A percentile compares a stretch with the other conserved stretches of the same genome.
Conservation (phyloP, 2,329 filamentous ascomycete species). For the Aureobasidium sp. region DNA sequence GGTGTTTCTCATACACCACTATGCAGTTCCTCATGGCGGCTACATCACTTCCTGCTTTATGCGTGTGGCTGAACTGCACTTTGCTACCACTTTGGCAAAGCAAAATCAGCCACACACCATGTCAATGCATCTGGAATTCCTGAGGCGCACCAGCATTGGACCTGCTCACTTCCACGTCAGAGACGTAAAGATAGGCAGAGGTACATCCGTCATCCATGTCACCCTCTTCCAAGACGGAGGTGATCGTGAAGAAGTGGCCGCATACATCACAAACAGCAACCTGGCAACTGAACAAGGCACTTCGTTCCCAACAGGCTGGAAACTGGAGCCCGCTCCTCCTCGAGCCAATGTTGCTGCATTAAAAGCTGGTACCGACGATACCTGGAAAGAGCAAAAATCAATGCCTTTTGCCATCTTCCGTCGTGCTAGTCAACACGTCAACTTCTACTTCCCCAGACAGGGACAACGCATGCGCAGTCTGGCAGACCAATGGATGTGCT, state of each 20-base stretch:
- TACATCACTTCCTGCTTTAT: slow-evolving; percentile 60
- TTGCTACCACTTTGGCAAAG: slow-evolving; percentile 49
- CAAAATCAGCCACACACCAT: slow-evolving; percentile 58
- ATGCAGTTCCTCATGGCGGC: slow-evolving; percentile 62
- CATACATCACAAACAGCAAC: slow-evolving; percentile 60
- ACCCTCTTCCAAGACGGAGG: slow-evolving; percentile 45
- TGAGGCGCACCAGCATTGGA: slow-evolving; percentile 55
- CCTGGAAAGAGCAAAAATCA: slow-evolving; percentile 41
- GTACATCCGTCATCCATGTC: slow-evolving; percentile 58
- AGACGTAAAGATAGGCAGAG: slow-evolving; percentile 58
- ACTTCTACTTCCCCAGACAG: slow-evolving; percentile 46
- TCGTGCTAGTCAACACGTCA: slow-evolving; percentile 45
- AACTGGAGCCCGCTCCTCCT: slow-evolving; percentile 40
- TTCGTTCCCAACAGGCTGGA: slow-evolving; percentile 49
- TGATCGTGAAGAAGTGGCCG: slow-evolving; percentile 51
- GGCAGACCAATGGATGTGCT: slow-evolving; percentile 62
- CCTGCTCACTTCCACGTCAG: slow-evolving; percentile 51
- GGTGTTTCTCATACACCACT: background rate
- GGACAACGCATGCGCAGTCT: slow-evolving; percentile 36
- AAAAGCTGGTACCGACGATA: slow-evolving; percentile 36
- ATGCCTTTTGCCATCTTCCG: slow-evolving; percentile 42
- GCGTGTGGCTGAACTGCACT: slow-evolving; percentile 53
- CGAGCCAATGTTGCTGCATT: slow-evolving; percentile 39
- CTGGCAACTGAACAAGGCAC: slow-evolving; percentile 53
- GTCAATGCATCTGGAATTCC: slow-evolving; percentile 58